Evolutionary conservation across 352 stramenopile genomes (phyloP).

Genomic region (Bremia lactucae): DNA sequence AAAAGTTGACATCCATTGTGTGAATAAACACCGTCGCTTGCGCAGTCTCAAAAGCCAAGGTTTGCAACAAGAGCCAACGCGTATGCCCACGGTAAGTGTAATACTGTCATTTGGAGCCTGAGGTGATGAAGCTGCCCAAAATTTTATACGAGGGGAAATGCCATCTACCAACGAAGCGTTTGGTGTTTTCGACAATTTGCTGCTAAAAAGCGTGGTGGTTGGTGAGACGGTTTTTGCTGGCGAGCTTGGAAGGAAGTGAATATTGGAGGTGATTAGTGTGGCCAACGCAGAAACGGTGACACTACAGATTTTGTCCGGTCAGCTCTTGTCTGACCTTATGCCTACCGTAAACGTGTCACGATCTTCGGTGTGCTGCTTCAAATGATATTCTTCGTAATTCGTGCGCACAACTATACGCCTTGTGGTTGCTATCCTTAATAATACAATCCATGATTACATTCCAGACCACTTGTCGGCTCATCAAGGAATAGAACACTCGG

Average conservation of each 20-base stretch:
- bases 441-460: not conserved
- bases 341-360: no score
- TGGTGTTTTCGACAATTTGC: conserved; percentile 35
- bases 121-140: conserved; percentile 1
- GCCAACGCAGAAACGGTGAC: no score
- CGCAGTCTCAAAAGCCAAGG: conserved; percentile 11
- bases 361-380: no score
- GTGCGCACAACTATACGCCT: not conserved
- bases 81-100: conserved; percentile 11
- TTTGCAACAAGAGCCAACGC: conserved; percentile 1
- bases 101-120: conserved; percentile 12
- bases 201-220: no score
- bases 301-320: no score
- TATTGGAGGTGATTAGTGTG: no score
- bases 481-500: not conserved
- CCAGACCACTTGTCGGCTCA: not conserved
- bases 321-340: no score
- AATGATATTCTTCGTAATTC: not conserved
- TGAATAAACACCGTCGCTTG: conserved; percentile 10
- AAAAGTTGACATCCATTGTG: conserved; percentile 22
- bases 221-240: no score
- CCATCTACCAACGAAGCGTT: conserved; percentile 21
- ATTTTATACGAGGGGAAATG: conserved; percentile 13
- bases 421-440: not conserved
- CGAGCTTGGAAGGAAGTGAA: no score